Conservation (phyloP, 176 grass and related monocot genomes). For the Carex scoparia region DNA sequence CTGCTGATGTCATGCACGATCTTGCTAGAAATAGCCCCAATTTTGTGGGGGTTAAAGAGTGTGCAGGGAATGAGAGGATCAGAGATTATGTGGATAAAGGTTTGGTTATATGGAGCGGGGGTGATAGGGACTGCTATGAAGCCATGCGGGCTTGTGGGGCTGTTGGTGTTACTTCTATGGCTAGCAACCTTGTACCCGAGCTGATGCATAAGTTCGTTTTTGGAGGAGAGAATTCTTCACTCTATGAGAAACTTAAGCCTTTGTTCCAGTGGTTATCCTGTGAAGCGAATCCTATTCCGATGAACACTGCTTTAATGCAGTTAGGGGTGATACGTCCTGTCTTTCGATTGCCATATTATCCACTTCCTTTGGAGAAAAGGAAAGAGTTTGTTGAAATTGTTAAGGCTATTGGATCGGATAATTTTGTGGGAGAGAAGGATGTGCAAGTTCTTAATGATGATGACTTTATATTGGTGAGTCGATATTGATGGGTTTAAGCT, state of each 20-base stretch:
- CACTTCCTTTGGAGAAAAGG: constrained; percentile 60
- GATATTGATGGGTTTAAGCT: constrained; percentile 9
- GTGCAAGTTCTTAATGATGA: constrained; percentile 58
- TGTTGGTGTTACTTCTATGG: constrained; percentile 67
- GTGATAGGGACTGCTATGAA: constrained; percentile 68
- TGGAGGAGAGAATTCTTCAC: constrained; percentile 38
- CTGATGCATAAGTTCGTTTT: constrained; percentile 64
- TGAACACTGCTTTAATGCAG: constrained; percentile 84
- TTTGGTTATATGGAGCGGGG: constrained; percentile 72
- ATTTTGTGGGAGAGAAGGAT: constrained; percentile 70
- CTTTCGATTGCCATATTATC: constrained; percentile 75
- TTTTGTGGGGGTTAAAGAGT: constrained; percentile 82
- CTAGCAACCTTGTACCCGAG: constrained; percentile 76
- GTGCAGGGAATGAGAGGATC: constrained; percentile 60
- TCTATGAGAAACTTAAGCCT: constrained; percentile 57
- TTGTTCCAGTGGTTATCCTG: constrained; percentile 76
- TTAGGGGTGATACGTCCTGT: constrained; percentile 58
- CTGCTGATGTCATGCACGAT: constrained; percentile 47
- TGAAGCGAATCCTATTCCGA: constrained; percentile 67
- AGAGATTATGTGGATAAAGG: constrained; percentile 65
- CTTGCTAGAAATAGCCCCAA: constrained; percentile 46
- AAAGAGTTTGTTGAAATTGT: constrained; percentile 66
- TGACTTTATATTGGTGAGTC: constrained; percentile 57
- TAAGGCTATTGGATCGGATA: constrained; percentile 48
- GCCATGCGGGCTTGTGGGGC: constrained; percentile 64